These are phyloP conservation scores for Lentinus brumalis DNA, from an alignment of 768 basidiomycete genomes.

Conservation along the genomic window DNA sequence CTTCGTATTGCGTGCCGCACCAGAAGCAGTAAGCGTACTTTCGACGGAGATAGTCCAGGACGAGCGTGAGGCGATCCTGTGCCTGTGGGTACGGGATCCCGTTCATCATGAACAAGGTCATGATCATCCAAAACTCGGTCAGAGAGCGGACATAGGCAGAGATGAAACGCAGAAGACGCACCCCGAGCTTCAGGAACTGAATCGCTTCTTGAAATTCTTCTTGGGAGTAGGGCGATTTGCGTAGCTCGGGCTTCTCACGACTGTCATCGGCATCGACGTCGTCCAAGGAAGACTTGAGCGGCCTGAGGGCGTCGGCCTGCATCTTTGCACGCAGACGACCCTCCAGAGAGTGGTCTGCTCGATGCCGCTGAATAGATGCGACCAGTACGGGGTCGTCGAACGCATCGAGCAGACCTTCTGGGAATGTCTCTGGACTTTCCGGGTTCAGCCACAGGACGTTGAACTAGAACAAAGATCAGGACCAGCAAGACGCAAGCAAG, in stretches of 20 bases:
- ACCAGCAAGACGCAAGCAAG: background rate
- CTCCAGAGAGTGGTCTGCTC: slow-evolving; percentile 32
- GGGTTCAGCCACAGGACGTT: slow-evolving; percentile 83
- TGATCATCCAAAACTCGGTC: too few relatives aligned
- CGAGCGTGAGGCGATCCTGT: slow-evolving; percentile 64
- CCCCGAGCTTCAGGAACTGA: slow-evolving; percentile 68
- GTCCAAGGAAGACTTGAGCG: slow-evolving; percentile 39
- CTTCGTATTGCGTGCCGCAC: slow-evolving; percentile 79
- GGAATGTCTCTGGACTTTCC: slow-evolving; percentile 62
- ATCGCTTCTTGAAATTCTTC: slow-evolving; percentile 67
- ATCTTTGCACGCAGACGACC: slow-evolving; percentile 72
- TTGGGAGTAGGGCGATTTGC: slow-evolving; percentile 42
- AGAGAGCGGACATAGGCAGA: too few relatives aligned
- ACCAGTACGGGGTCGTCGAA: slow-evolving; percentile 43
- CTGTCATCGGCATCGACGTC: slow-evolving; percentile 32
- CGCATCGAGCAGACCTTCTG: slow-evolving; percentile 62
- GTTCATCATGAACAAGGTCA: background rate
- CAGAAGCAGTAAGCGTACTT: slow-evolving; percentile 83
- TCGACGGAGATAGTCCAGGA: slow-evolving; percentile 73
- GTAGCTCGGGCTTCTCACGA: slow-evolving; percentile 25
- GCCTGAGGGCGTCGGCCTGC: slow-evolving; percentile 69
- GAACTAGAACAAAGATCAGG: slow-evolving; percentile 50
- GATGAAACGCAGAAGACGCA: slow-evolving; percentile 31
- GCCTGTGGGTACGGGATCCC: slow-evolving; percentile 47
- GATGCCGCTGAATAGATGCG: slow-evolving; percentile 27